Evolutionary conservation across 2,329 filamentous ascomycete species (phyloP).

Genomic region (Malbranchea cinnamomea): DNA sequence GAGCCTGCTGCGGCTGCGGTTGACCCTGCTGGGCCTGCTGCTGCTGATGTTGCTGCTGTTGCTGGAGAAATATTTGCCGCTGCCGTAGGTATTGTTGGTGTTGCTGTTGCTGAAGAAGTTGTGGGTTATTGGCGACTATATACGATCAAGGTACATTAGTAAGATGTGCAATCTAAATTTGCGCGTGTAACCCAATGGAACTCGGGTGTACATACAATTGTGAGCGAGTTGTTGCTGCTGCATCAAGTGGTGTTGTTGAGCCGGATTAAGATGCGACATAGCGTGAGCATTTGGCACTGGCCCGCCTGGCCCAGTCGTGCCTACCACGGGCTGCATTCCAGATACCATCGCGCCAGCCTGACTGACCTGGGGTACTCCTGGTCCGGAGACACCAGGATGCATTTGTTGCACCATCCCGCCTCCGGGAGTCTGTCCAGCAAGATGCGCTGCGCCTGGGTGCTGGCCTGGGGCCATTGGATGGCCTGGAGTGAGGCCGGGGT

Average conservation of each 20-base stretch:
- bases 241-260: constrained; percentile 37
- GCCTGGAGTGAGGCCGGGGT: constrained; percentile 43
- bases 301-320: constrained; percentile 35
- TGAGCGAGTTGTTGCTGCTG: constrained; percentile 32
- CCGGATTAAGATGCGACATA: constrained; percentile 42
- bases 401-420: constrained; percentile 40
- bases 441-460: constrained; percentile 41
- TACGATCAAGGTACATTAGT: constrained; percentile 4
- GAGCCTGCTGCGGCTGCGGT: constrained; percentile 17
- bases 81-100: constrained; percentile 15
- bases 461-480: constrained; percentile 45
- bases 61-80: constrained; percentile 19
- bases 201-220: constrained; percentile 31
- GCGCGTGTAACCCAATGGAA: no score
- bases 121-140: constrained; percentile 27
- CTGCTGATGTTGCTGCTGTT: constrained; percentile 19
- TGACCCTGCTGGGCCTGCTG: constrained; percentile 13
- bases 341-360: constrained; percentile 50
- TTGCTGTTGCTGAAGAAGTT: constrained; percentile 31
- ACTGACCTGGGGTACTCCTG: constrained; percentile 43
- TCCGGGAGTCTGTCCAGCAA: constrained; percentile 34
- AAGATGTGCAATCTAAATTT: no score
- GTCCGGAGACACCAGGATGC: constrained; percentile 45
- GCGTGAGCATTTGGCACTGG: constrained; percentile 43
- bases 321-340: constrained; percentile 45